Evolutionary conservation across 768 basidiomycete genomes (phyloP).

Genomic region (Kwoniella europaea): DNA sequence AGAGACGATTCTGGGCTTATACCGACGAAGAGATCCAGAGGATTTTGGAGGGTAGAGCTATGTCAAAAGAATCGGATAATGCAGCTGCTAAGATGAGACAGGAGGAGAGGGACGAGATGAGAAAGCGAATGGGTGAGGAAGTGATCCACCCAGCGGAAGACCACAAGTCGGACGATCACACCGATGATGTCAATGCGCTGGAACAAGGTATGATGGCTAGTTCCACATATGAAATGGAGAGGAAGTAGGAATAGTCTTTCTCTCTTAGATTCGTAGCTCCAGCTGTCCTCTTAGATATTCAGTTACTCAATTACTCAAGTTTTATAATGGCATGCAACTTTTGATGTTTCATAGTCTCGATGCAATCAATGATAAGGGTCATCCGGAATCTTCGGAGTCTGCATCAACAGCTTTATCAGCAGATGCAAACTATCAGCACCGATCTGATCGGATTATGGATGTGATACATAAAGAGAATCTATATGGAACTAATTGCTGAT

Average conservation of each 20-base stretch:
- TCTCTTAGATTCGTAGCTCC: no score
- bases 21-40: constrained; percentile 49
- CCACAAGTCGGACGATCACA: not conserved
- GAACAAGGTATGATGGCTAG: constrained; percentile 12
- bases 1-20: constrained; percentile 47
- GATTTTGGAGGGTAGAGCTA: constrained; percentile 41
- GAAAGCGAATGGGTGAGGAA: constrained; percentile 36
- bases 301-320: not conserved
- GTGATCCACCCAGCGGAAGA: not conserved
- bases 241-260: not conserved
- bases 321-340: constrained; percentile 4
- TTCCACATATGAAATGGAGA: not conserved
- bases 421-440: no score
- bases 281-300: not conserved
- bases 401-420: no score
- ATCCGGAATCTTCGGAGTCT: no score
- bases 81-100: constrained; percentile 45
- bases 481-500: no score
- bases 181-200: constrained; percentile 12
- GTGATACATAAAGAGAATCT: no score
- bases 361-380: no score
- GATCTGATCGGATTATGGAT: no score
- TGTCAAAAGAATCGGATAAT: constrained; percentile 35
- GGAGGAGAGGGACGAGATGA: constrained; percentile 45
- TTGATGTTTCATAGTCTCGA: not conserved